phyloP scores from a whole-genome alignment of 2,329 filamentous ascomycete genomes.

The Fusarium albidum region DNA sequence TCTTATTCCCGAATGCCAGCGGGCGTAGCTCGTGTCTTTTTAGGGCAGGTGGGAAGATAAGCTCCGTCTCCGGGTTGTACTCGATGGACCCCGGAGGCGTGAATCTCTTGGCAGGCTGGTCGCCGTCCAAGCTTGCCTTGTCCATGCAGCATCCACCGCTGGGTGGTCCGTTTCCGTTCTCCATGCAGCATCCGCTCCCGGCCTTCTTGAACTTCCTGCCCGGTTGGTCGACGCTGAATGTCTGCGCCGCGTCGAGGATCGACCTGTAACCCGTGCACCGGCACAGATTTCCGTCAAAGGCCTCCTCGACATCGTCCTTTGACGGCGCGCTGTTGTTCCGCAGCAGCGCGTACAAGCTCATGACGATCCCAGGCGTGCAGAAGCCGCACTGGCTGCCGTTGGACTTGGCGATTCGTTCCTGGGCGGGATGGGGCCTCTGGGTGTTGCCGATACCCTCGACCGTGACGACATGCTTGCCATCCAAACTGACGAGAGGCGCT shows the following conservation, averaged over 20 bases:
- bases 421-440: slow-evolving; percentile 84
- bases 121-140: slow-evolving; percentile 57
- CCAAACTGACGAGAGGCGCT: slow-evolving; percentile 89
- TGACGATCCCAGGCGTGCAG: slow-evolving; percentile 97
- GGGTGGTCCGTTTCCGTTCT: slow-evolving; percentile 57
- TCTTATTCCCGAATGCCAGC: slow-evolving; percentile 91
- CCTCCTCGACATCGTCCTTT: slow-evolving; percentile 89
- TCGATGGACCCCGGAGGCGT: slow-evolving; percentile 92
- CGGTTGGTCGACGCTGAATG: slow-evolving; percentile 71
- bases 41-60: slow-evolving; percentile 90
- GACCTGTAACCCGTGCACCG: slow-evolving; percentile 95
- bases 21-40: slow-evolving; percentile 84
- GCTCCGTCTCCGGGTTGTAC: slow-evolving; percentile 90
- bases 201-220: slow-evolving; percentile 53
- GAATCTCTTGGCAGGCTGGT: slow-evolving; percentile 71
- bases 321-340: slow-evolving; percentile 82
- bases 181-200: slow-evolving; percentile 75
- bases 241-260: slow-evolving; percentile 92
- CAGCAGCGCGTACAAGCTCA: slow-evolving; percentile 93
- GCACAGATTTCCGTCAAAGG: slow-evolving; percentile 96
- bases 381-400: slow-evolving; percentile 95
- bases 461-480: slow-evolving; percentile 98
- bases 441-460: slow-evolving; percentile 94
- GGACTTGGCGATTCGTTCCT: slow-evolving; percentile 88
- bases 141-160: slow-evolving; percentile 74